phyloP scores from a whole-genome alignment of 805 yeast species.

The Saturnispora silvae region DNA sequence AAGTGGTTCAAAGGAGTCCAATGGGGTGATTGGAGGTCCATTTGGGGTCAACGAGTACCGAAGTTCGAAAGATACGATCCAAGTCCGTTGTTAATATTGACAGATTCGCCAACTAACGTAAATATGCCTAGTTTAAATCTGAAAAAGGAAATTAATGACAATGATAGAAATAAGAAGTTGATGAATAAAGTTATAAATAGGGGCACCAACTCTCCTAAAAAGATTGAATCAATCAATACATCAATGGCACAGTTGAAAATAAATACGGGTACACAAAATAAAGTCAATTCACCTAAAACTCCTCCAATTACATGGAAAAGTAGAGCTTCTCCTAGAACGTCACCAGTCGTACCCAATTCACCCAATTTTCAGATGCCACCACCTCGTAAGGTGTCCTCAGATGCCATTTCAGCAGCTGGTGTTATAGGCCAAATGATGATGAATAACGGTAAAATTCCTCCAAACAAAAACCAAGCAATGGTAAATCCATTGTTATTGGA shows the following conservation, averaged over 20 bases:
- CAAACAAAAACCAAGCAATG: constrained; percentile 19
- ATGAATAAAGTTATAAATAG: constrained; percentile 27
- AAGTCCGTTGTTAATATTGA: constrained; percentile 4
- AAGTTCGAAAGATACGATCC: constrained; percentile 56
- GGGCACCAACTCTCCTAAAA: constrained; percentile 6
- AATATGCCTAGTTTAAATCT: constrained; percentile 10
- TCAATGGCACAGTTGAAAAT: neutral
- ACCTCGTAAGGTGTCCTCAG: constrained; percentile 20
- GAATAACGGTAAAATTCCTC: constrained; percentile 7
- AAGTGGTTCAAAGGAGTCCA: constrained; percentile 59
- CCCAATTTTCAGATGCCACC: too few species aligned
- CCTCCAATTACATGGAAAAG: neutral
- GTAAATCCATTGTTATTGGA: constrained; percentile 26
- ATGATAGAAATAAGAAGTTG: constrained; percentile 24
- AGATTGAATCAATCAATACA: neutral
- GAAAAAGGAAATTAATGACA: constrained; percentile 23
- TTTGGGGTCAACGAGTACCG: constrained; percentile 67
- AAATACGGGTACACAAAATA: neutral
- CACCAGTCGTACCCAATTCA: too few species aligned
- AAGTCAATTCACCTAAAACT: neutral
- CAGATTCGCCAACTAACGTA: neutral
- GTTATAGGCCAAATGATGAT: constrained; percentile 23
- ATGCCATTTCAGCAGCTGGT: constrained; percentile 28
- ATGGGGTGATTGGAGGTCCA: constrained; percentile 52
- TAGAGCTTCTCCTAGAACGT: neutral